Percentiles rank a stretch among this genome's conserved stretches.
Conservation (phyloP, 106 monocot genomes). For the Gastrodia elata region DNA sequence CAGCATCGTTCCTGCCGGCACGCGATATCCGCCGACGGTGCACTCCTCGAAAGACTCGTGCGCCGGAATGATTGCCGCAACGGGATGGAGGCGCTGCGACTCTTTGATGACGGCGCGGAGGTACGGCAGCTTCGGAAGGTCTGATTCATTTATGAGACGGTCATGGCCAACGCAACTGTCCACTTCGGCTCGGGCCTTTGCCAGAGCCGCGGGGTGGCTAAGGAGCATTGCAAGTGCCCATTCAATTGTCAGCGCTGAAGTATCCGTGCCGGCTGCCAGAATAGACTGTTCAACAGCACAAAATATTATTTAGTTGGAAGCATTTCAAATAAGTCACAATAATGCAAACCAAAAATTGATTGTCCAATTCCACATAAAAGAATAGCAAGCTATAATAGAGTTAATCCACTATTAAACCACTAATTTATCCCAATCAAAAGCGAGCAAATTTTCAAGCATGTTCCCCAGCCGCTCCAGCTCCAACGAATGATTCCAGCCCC, state of each 20-base stretch:
- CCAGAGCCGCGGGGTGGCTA: constrained; percentile 11
- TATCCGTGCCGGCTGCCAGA: constrained; percentile 20
- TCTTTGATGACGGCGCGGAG: constrained; percentile 11
- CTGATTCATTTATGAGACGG: constrained; percentile 7
- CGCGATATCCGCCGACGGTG: constrained; percentile 4
- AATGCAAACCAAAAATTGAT: too few relatives aligned
- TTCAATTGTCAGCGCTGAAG: constrained; percentile 22
- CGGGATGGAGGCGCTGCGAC: constrained; percentile 10
- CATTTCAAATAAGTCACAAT: too few relatives aligned
- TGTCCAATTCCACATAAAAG: too few relatives aligned
- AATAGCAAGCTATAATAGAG: too few relatives aligned
- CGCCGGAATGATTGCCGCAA: constrained; percentile 3
- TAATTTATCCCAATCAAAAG: too few relatives aligned
- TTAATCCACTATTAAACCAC: too few relatives aligned
- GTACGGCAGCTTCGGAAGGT: constrained; percentile 11
- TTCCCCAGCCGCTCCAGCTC: too few relatives aligned
- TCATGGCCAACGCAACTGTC: neutral
- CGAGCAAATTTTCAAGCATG: too few relatives aligned
- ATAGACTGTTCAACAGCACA: constrained; percentile 8
- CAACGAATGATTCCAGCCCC: too few relatives aligned
- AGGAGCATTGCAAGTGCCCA: constrained; percentile 30
- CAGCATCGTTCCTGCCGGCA: constrained; percentile 8
- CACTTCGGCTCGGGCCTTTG: constrained; percentile 14
- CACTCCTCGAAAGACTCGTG: constrained; percentile 14
- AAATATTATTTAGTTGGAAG: too few relatives aligned